phyloP scores from a whole-genome alignment of 139 green algal genomes.

The Helicosporidium sp. region DNA sequence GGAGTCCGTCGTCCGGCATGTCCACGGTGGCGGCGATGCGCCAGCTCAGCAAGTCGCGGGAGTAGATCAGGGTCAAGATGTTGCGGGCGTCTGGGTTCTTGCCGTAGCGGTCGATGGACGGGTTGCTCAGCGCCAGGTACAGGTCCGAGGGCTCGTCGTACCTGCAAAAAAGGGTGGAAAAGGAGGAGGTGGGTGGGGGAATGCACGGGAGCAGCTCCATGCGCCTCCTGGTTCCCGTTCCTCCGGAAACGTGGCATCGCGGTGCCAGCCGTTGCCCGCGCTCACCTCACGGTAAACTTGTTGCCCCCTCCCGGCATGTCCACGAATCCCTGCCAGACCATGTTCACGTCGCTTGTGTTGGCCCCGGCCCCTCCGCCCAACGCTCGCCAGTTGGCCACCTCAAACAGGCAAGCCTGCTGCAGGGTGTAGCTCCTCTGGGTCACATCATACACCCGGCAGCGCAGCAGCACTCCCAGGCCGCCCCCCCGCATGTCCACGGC shows the following conservation, averaged over 20 bases:
- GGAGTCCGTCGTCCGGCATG: slow-evolving; percentile 7
- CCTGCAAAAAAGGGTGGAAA: not conserved
- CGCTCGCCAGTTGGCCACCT: not conserved
- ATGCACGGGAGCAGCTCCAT: no score
- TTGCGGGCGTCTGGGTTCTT: slow-evolving; percentile 7
- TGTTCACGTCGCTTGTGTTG: not conserved
- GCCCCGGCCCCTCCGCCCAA: not conserved
- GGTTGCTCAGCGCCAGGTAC: slow-evolving; percentile 12
- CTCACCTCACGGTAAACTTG: slow-evolving; percentile 4
- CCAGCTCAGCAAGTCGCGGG: not conserved
- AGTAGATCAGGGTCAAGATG: slow-evolving; percentile 7
- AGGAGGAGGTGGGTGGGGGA: no score
- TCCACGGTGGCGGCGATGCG: slow-evolving; percentile 6
- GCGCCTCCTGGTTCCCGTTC: no score
- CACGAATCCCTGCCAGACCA: slow-evolving; percentile 3
- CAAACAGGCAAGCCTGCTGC: slow-evolving; percentile 10
- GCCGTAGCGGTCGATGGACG: slow-evolving; percentile 4
- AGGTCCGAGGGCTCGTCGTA: not conserved
- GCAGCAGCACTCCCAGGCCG: slow-evolving; percentile 7
- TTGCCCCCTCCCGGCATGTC: slow-evolving; percentile 15
- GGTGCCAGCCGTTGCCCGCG: no score
- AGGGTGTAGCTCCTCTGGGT: slow-evolving; percentile 3
- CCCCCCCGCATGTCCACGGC: slow-evolving; percentile 2
- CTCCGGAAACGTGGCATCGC: no score
- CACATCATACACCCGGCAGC: slow-evolving; percentile 2